phyloP scores from a whole-genome alignment of 495 filamentous ascomycete genomes.

The Talaromyces liani region DNA sequence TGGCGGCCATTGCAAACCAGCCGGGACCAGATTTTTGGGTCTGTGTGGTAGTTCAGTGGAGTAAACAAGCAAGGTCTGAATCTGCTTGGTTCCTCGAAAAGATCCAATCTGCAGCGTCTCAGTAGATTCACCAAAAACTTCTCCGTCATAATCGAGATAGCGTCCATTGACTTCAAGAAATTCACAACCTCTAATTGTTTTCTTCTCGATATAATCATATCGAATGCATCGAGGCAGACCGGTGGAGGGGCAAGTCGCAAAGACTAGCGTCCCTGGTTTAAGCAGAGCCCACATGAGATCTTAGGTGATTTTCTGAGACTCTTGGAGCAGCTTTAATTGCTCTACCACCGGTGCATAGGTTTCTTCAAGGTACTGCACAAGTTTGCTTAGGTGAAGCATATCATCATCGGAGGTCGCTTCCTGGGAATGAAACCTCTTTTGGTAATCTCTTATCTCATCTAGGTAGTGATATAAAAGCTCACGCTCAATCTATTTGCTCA shows the following conservation, averaged over 20 bases:
- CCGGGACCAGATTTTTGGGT: slow-evolving; percentile 5
- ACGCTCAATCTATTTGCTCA: slow-evolving; percentile 3
- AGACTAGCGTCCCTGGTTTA: slow-evolving; percentile 5
- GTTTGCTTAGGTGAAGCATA: slow-evolving; percentile 26
- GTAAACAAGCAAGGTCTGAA: slow-evolving; percentile 1
- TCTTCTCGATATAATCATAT: slow-evolving; percentile 3
- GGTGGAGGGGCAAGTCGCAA: slow-evolving; percentile 3
- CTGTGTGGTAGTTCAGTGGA: slow-evolving; percentile 6
- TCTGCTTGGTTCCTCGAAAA: slow-evolving; percentile 5
- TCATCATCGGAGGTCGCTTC: slow-evolving; percentile 1
- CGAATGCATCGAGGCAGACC: slow-evolving; percentile 1
- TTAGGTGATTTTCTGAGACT: slow-evolving; percentile 4
- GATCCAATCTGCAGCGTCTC: slow-evolving; percentile 1
- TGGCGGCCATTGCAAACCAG: slow-evolving; percentile 8
- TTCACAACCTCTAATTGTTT: slow-evolving; percentile 6
- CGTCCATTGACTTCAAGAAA: slow-evolving; percentile 2
- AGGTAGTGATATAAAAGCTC: slow-evolving; percentile 27
- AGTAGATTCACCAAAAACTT: slow-evolving; percentile 2
- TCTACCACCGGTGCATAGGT: slow-evolving; percentile 1
- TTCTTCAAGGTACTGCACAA: slow-evolving; percentile 20
- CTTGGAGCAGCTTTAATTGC: neutral
- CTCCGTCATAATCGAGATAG: slow-evolving; percentile 5
- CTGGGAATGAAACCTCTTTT: slow-evolving; percentile 3
- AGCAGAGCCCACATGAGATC: slow-evolving; percentile 3
- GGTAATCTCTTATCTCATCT: slow-evolving; percentile 19